Evolutionary conservation across 805 yeast species (phyloP).

Genomic region (Starmerella bacillaris): DNA sequence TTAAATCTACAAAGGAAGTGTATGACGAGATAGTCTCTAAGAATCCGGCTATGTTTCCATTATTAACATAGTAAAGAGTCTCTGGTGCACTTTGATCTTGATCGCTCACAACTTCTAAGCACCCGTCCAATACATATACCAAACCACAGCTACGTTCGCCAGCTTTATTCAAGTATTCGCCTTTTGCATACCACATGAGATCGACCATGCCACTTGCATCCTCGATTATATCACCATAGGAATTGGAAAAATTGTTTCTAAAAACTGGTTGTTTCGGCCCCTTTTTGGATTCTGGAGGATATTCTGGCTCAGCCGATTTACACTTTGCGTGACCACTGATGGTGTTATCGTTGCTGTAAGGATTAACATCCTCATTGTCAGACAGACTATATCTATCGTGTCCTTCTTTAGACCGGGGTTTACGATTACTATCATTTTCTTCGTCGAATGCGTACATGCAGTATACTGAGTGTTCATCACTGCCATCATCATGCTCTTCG

Average conservation of each 20-base stretch:
- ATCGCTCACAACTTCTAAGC: conserved; percentile 42
- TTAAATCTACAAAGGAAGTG: conserved; percentile 47
- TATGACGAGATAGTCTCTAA: conserved; percentile 64
- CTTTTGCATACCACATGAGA: conserved; percentile 35
- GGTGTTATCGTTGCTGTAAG: not conserved
- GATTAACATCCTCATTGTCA: not conserved
- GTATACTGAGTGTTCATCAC: conserved; percentile 1
- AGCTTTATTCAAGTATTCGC: conserved; percentile 41
- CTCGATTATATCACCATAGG: conserved; percentile 23
- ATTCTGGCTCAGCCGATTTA: not conserved
- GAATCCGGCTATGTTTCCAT: conserved; percentile 81
- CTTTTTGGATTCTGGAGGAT: not conserved
- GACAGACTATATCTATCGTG: no score
- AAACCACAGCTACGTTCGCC: conserved; percentile 55
- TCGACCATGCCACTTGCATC: conserved; percentile 36
- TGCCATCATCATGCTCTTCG: not conserved
- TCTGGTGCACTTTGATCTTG: conserved; percentile 17
- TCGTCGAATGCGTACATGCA: conserved; percentile 1
- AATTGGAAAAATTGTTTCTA: no score
- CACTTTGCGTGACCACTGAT: no score
- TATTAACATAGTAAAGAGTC: conserved; percentile 36
- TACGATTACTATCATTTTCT: not conserved
- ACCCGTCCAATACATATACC: conserved; percentile 64
- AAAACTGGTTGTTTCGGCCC: not conserved
- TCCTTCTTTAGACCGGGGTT: not conserved